phyloP scores from a whole-genome alignment of 2,329 filamentous ascomycete genomes.

The Penicillium sp. region DNA sequence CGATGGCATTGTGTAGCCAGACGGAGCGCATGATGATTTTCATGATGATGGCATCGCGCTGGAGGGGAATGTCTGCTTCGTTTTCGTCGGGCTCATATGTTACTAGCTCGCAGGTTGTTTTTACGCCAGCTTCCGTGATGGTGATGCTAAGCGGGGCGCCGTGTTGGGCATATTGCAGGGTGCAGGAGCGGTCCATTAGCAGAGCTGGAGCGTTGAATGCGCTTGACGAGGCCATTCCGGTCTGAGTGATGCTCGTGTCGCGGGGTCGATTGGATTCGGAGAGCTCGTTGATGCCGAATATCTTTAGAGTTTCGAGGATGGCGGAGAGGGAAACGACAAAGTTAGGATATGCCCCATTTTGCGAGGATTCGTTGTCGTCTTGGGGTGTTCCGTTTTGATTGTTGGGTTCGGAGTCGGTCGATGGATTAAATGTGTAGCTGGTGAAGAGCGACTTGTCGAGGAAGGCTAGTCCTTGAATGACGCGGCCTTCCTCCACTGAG shows the following conservation, averaged over 20 bases:
- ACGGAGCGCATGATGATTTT: constrained; percentile 87
- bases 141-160: constrained; percentile 81
- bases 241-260: constrained; percentile 32
- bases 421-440: constrained; percentile 68
- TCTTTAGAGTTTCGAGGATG: constrained; percentile 89
- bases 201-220: constrained; percentile 82
- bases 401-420: constrained; percentile 20
- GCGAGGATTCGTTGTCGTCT: constrained; percentile 40
- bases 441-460: constrained; percentile 88
- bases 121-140: constrained; percentile 80
- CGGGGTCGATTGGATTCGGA: constrained; percentile 36
- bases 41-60: constrained; percentile 73
- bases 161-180: constrained; percentile 69
- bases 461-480: constrained; percentile 88
- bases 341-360: constrained; percentile 52
- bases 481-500: constrained; percentile 79
- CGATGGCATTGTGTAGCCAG: constrained; percentile 52
- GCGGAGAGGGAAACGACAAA: constrained; percentile 88
- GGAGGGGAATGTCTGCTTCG: constrained; percentile 69
- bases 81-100: constrained; percentile 75
- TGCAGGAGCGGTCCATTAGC: constrained; percentile 81
- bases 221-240: constrained; percentile 51
- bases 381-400: constrained; percentile 13
- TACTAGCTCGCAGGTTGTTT: constrained; percentile 82
- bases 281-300: constrained; percentile 75